These are phyloP conservation scores for Rubia peregrina DNA, from an alignment of 305 asterid species.

Conservation along the genomic window DNA sequence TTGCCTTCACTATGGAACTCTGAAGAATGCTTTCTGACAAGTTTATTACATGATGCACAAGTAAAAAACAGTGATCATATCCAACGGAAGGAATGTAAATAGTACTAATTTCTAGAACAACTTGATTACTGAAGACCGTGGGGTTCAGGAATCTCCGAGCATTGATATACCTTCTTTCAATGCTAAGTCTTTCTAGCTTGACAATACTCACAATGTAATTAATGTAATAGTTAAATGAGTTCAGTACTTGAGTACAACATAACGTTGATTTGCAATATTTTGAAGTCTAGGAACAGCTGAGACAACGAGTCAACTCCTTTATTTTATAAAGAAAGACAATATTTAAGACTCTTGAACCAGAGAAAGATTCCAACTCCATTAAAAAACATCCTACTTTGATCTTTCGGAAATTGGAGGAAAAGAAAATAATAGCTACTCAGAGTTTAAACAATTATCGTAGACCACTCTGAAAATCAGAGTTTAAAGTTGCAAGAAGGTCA, in stretches of 20 bases:
- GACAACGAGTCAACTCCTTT: too few relatives aligned
- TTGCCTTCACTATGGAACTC: not conserved
- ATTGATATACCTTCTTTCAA: conserved; percentile 56
- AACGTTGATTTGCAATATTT: conserved; percentile 81
- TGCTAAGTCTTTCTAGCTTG: not conserved
- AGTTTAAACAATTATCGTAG: not conserved
- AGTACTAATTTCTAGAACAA: too few relatives aligned
- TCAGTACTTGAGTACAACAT: conserved; percentile 15
- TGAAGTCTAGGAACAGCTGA: conserved; percentile 55
- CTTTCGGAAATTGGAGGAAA: not conserved
- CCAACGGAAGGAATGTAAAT: not conserved
- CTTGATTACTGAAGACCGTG: conserved; percentile 50
- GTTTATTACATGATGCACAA: not conserved
- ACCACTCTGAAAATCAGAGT: too few relatives aligned
- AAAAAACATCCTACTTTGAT: not conserved
- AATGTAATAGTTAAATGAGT: not conserved
- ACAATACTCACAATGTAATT: not conserved
- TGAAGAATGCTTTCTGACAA: not conserved
- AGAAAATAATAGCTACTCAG: not conserved
- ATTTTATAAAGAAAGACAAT: too few relatives aligned
- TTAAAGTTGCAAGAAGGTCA: too few relatives aligned
- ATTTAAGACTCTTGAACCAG: not conserved
- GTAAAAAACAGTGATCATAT: not conserved
- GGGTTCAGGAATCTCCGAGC: conserved; percentile 84
- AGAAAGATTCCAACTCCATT: not conserved